Percentiles rank a stretch among this genome's conserved stretches.
phyloP scores from a whole-genome alignment of 129 eudicot genomes.

The Arctium lappa region DNA sequence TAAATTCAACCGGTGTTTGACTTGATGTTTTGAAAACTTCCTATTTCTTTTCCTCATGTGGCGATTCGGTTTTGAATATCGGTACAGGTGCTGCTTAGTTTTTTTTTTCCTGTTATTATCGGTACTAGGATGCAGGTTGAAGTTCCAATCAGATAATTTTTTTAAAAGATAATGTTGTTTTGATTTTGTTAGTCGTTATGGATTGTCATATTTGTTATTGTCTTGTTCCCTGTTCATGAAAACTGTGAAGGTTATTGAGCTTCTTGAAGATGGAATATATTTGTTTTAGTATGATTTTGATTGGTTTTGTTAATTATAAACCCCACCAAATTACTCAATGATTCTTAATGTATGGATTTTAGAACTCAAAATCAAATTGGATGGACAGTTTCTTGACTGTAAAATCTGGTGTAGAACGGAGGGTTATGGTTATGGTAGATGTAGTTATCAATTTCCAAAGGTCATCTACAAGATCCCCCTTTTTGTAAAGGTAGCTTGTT shows the following conservation, averaged over 20 bases:
- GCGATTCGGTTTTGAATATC: constrained; percentile 5
- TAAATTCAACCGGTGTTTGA: constrained; percentile 5
- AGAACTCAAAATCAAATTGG: neutral
- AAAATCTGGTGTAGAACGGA: constrained; percentile 5
- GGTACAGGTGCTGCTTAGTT: constrained; percentile 2
- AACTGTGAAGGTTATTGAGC: too few relatives aligned
- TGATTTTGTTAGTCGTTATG: too few relatives aligned
- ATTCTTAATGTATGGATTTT: neutral
- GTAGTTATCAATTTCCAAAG: neutral
- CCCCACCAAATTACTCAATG: neutral
- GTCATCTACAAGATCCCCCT: neutral
- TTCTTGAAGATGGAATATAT: too few relatives aligned
- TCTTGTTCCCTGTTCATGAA: too few relatives aligned
- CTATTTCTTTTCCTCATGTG: neutral
- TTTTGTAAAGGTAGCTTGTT: neutral
- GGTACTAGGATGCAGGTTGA: neutral
- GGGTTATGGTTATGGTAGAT: neutral
- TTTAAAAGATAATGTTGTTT: neutral
- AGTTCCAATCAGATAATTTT: neutral
- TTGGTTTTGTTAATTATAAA: too few relatives aligned
- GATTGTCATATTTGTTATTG: too few relatives aligned
- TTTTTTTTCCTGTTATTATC: neutral
- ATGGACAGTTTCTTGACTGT: neutral
- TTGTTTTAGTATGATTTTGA: too few relatives aligned
- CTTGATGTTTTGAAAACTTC: constrained; percentile 2